Percentiles rank a stretch among this genome's conserved stretches.
Conservation (phyloP, 2,329 filamentous ascomycete genomes). For the Sclerotinia sclerotiorum region DNA sequence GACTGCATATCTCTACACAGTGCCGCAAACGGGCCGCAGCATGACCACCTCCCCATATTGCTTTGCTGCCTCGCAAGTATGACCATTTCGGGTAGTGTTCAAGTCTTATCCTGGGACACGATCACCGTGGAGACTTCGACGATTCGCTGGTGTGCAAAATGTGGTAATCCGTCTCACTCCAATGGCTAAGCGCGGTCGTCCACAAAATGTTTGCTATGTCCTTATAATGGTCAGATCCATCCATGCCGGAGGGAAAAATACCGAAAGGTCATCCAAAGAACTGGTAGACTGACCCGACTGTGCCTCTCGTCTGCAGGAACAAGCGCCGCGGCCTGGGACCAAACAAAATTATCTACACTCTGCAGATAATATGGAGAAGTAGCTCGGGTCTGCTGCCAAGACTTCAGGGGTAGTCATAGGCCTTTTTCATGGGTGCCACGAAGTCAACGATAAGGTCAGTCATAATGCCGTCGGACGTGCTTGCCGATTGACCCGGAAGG, state of each 20-base stretch:
- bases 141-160: not conserved
- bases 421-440: constrained; percentile 21
- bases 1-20: constrained; percentile 31
- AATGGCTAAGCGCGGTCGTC: constrained; percentile 17
- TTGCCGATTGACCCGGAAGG: constrained; percentile 22
- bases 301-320: constrained; percentile 39
- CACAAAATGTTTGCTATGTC: not conserved
- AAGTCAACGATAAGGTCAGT: constrained; percentile 24
- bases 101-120: not conserved
- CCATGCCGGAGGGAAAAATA: constrained; percentile 15
- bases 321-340: constrained; percentile 31
- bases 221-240: constrained; percentile 12
- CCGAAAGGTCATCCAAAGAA: constrained; percentile 2
- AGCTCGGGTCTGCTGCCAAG: constrained; percentile 12
- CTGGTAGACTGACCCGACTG: constrained; percentile 27
- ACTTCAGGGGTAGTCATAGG: not conserved
- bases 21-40: constrained; percentile 30
- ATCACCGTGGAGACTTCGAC: not conserved
- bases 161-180: constrained; percentile 8
- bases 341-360: constrained; percentile 16
- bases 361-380: constrained; percentile 22
- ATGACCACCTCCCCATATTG: constrained; percentile 15
- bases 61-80: constrained; percentile 15
- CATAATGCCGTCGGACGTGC: constrained; percentile 20
- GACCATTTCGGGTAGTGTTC: constrained; percentile 9